phyloP scores from a whole-genome alignment of 805 yeast species.

The Candida argentea region DNA sequence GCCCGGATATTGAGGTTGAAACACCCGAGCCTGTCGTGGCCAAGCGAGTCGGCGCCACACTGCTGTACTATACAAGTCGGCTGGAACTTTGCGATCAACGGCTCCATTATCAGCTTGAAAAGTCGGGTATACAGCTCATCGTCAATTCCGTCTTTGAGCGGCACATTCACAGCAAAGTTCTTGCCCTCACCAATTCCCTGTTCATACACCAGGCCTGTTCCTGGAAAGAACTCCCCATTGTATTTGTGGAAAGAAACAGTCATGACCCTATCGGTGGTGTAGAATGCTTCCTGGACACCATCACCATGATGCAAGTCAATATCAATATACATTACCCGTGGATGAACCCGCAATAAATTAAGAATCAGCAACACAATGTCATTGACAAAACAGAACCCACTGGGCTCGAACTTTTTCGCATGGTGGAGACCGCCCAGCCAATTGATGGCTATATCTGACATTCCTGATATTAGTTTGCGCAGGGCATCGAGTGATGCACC shows the following conservation, averaged over 20 bases:
- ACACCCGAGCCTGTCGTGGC: slow-evolving; percentile 89
- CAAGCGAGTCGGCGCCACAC: slow-evolving; percentile 95
- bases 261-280: slow-evolving; percentile 92
- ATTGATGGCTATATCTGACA: slow-evolving; percentile 89
- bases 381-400: slow-evolving; percentile 91
- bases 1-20: slow-evolving; percentile 87
- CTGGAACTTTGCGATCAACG: slow-evolving; percentile 82
- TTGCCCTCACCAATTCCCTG: slow-evolving; percentile 84
- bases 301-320: slow-evolving; percentile 96
- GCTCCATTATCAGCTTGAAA: slow-evolving; percentile 80
- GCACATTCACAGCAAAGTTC: slow-evolving; percentile 82
- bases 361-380: slow-evolving; percentile 87
- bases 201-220: slow-evolving; percentile 90
- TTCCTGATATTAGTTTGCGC: slow-evolving; percentile 71
- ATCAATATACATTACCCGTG: slow-evolving; percentile 87
- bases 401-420: slow-evolving; percentile 89
- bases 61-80: slow-evolving; percentile 93
- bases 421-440: slow-evolving; percentile 97
- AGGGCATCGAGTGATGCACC: slow-evolving; percentile 95
- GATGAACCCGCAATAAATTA: slow-evolving; percentile 78
- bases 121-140: slow-evolving; percentile 72
- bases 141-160: slow-evolving; percentile 90
- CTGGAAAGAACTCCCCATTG: slow-evolving; percentile 92
- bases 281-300: slow-evolving; percentile 96
- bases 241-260: slow-evolving; percentile 93